These are phyloP conservation scores for Verticillium longisporum DNA, from an alignment of 2,329 filamentous ascomycete species.

Conservation along the genomic window DNA sequence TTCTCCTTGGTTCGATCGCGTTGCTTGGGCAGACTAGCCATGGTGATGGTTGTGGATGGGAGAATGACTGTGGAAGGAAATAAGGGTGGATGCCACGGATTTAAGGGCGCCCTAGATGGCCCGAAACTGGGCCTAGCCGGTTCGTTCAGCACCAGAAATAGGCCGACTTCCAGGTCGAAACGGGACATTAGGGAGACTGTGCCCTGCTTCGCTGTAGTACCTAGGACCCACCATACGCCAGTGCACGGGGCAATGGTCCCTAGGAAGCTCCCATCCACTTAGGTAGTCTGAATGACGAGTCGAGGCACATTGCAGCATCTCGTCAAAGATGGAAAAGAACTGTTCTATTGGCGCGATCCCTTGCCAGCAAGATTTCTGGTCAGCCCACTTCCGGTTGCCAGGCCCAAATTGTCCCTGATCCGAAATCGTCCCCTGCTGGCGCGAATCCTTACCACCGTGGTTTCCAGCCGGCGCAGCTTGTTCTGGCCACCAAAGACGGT, in stretches of 20 bases:
- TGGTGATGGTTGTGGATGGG: not conserved
- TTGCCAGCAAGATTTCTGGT: too few species aligned
- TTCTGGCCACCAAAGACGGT: not conserved
- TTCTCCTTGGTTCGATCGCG: constrained; percentile 1
- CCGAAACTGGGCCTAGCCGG: not conserved
- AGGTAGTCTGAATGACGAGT: not conserved
- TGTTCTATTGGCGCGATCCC: not conserved
- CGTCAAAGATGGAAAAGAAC: not conserved
- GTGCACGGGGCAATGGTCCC: not conserved
- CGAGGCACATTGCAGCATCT: not conserved
- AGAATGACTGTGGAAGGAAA: not conserved
- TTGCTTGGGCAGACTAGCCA: not conserved
- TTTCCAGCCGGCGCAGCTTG: not conserved
- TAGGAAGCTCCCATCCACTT: not conserved
- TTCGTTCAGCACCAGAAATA: not conserved
- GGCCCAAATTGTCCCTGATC: not conserved
- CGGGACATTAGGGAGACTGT: not conserved
- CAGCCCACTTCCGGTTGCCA: not conserved
- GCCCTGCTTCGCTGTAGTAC: not conserved
- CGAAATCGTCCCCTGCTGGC: not conserved
- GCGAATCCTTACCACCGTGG: not conserved
- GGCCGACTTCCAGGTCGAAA: not conserved
- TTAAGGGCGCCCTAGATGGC: not conserved
- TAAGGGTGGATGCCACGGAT: not conserved
- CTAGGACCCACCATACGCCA: not conserved